phyloP scores from a whole-genome alignment of 2,329 filamentous ascomycete species.

The Calonectria pseudoreteaudii region DNA sequence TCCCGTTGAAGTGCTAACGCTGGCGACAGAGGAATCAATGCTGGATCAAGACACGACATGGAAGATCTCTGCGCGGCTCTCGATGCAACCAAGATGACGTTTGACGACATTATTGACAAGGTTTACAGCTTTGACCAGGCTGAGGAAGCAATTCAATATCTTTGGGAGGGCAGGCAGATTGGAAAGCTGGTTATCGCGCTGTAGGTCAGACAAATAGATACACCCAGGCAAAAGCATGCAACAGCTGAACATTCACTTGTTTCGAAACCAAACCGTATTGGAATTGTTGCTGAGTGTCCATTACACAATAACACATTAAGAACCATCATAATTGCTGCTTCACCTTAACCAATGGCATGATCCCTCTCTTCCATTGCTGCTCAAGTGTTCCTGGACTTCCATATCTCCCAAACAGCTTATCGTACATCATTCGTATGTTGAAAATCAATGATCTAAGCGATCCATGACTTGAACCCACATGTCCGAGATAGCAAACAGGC shows the following conservation, averaged over 20 bases:
- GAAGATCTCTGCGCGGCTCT: slow-evolving; percentile 54
- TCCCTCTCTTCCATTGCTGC: not conserved
- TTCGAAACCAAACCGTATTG: not conserved
- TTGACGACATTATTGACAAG: slow-evolving; percentile 53
- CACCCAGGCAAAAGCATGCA: not conserved
- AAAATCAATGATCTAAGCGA: not conserved
- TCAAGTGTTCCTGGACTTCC: not conserved
- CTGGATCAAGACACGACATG: slow-evolving; percentile 52
- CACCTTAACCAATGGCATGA: not conserved
- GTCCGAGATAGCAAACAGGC: slow-evolving; percentile 46
- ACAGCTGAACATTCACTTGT: too few relatives aligned
- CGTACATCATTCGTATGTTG: not conserved
- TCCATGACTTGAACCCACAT: slow-evolving; percentile 49
- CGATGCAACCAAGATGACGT: slow-evolving; percentile 48
- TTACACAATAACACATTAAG: not conserved
- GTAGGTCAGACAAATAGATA: not conserved
- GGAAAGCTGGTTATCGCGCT: slow-evolving; percentile 52
- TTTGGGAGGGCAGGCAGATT: slow-evolving; percentile 57
- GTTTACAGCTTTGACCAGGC: slow-evolving; percentile 53
- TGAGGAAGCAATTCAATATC: slow-evolving; percentile 54
- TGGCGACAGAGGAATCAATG: slow-evolving; percentile 51
- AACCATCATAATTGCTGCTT: not conserved
- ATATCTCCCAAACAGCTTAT: not conserved
- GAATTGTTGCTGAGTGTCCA: not conserved
- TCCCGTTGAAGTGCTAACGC: not conserved